phyloP scores from a whole-genome alignment of 148 eudicot genomes.

The Fagopyrum homotropicum region DNA sequence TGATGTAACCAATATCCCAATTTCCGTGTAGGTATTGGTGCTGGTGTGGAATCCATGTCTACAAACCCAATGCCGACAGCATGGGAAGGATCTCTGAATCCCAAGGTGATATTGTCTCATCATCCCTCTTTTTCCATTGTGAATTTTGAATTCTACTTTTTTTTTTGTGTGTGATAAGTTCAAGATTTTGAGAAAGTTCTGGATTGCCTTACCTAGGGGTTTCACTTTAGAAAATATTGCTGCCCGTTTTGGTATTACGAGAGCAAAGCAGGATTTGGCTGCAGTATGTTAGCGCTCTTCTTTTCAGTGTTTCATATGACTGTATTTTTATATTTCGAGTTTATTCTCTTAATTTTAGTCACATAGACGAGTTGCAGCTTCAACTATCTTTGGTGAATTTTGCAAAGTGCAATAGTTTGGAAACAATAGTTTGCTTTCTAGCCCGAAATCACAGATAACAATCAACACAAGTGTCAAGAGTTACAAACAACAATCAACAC shows the following conservation, averaged over 20 bases:
- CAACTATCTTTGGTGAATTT: slow-evolving; percentile 84
- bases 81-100: too few species aligned
- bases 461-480: too few species aligned
- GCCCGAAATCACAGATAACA: too few species aligned
- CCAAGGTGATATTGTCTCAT: too few species aligned
- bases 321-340: background rate
- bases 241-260: slow-evolving; percentile 67
- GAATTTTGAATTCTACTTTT: background rate
- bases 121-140: background rate
- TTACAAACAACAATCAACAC: too few species aligned
- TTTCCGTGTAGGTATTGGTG: too few species aligned
- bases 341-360: slow-evolving; percentile 61
- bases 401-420: too few species aligned
- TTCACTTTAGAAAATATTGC: slow-evolving; percentile 94
- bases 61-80: too few species aligned
- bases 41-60: too few species aligned
- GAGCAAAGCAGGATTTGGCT: slow-evolving; percentile 94
- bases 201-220: slow-evolving; percentile 98
- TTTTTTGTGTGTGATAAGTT: slow-evolving; percentile 34
- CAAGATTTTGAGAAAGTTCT: slow-evolving; percentile 63
- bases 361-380: slow-evolving; percentile 91
- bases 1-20: background rate
- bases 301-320: background rate
- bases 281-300: slow-evolving; percentile 48
- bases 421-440: too few species aligned